A percentile compares a stretch with the other conserved stretches of the same genome.
Conservation (phyloP, 176 grass and related monocot genomes). For the Rhynchospora pubera region DNA sequence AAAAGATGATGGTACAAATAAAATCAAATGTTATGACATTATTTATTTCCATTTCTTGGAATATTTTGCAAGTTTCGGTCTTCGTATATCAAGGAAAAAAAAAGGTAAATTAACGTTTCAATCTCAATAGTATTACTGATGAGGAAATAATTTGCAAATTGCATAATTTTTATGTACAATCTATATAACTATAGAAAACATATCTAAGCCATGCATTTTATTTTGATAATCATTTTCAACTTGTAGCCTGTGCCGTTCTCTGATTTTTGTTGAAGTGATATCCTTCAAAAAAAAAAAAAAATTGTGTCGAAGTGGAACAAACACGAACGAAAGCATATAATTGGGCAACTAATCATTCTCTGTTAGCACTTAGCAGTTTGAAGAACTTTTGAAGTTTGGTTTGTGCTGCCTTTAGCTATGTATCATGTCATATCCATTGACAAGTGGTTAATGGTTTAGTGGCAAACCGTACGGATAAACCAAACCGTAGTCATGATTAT, state of each 20-base stretch:
- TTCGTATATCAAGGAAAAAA: not conserved
- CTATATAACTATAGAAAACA: too few species aligned
- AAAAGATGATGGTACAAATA: not conserved
- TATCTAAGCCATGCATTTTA: too few species aligned
- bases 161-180: too few species aligned
- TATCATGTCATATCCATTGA: not conserved
- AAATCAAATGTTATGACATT: too few species aligned
- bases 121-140: not conserved
- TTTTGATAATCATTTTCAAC: too few species aligned
- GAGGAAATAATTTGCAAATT: too few species aligned
- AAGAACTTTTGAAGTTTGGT: not conserved
- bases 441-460: slow-evolving; percentile 16
- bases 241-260: too few species aligned
- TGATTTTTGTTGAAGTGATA: too few species aligned
- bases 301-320: not conserved
- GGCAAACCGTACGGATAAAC: not conserved
- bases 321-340: not conserved
- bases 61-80: not conserved
- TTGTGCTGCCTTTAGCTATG: not conserved
- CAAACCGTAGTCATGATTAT: not conserved
- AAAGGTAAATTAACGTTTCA: not conserved
- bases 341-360: not conserved
- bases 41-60: too few species aligned
- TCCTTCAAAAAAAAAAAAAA: too few species aligned
- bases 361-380: not conserved